Evolutionary conservation across 176 grass and related monocot species (phyloP).

Genomic region (Rhipidocladum racemiflorum): DNA sequence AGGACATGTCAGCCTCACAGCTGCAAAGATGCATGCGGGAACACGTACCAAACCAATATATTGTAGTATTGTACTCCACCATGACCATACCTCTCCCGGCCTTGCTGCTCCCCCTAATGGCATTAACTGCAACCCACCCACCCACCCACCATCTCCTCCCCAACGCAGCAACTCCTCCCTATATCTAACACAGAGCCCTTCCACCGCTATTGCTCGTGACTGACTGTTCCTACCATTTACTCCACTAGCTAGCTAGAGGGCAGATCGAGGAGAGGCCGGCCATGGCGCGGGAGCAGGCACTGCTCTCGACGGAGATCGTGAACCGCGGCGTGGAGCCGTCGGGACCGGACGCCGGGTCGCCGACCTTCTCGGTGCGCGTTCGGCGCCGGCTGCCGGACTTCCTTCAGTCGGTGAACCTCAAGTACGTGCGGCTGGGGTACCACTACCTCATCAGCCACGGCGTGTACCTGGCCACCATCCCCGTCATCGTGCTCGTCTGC

Average conservation of each 20-base stretch:
- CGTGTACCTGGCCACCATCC: slow-evolving; percentile 88
- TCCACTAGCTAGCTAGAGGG: background rate
- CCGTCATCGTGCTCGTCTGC: slow-evolving; percentile 79
- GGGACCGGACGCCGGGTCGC: slow-evolving; percentile 86
- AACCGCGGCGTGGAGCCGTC: slow-evolving; percentile 90
- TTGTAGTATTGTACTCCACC: background rate
- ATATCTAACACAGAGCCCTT: slow-evolving; percentile 31
- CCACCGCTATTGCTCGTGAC: background rate
- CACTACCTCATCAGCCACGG: slow-evolving; percentile 95
- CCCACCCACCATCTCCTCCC: slow-evolving; percentile 43
- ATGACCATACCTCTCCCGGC: background rate
- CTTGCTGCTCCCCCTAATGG: slow-evolving; percentile 25
- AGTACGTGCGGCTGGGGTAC: slow-evolving; percentile 92
- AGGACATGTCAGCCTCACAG: slow-evolving; percentile 6
- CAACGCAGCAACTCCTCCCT: background rate
- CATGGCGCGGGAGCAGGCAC: slow-evolving; percentile 75
- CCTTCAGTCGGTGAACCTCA: slow-evolving; percentile 95
- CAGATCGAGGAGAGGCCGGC: background rate
- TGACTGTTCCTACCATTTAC: background rate
- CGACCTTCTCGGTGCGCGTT: slow-evolving; percentile 86
- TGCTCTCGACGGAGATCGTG: slow-evolving; percentile 93
- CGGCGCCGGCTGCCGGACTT: slow-evolving; percentile 91
- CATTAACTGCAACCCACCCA: slow-evolving; percentile 51
- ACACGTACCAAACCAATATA: background rate
- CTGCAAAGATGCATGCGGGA: background rate